phyloP scores from a whole-genome alignment of 768 basidiomycete genomes.

The Lactarius sp. region DNA sequence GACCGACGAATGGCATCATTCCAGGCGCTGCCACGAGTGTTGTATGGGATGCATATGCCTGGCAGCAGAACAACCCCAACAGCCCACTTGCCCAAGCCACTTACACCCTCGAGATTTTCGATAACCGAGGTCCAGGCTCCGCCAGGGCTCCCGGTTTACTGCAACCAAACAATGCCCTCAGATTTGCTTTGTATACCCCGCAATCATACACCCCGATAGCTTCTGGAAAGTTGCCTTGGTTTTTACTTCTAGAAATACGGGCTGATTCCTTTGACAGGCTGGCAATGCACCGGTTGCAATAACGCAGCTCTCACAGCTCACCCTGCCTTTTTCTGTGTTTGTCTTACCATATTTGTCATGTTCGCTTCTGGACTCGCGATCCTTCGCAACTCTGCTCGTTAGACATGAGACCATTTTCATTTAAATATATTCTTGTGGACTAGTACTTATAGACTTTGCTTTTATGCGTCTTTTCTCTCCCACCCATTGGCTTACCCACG shows the following conservation, averaged over 20 bases:
- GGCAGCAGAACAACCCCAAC: constrained; percentile 56
- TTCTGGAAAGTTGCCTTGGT: constrained; percentile 38
- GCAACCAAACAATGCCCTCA: constrained; percentile 58
- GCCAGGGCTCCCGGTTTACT: constrained; percentile 58
- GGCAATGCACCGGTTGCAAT: constrained; percentile 50
- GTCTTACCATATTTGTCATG: constrained; percentile 56
- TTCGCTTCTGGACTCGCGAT: constrained; percentile 62
- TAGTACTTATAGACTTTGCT: constrained; percentile 15
- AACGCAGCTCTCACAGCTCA: constrained; percentile 41
- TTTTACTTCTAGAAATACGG: background rate
- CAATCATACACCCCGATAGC: constrained; percentile 61
- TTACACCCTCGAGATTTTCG: constrained; percentile 78
- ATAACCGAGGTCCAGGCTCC: constrained; percentile 68
- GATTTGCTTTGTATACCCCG: constrained; percentile 84
- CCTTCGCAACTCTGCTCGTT: constrained; percentile 38
- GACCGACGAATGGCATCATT: constrained; percentile 67
- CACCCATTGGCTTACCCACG: constrained; percentile 2
- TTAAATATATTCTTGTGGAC: background rate
- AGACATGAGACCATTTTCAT: constrained; percentile 7
- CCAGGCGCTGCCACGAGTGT: constrained; percentile 65
- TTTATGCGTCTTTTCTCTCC: background rate
- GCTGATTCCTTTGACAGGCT: constrained; percentile 38
- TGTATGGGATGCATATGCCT: constrained; percentile 77
- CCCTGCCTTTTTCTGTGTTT: constrained; percentile 50
- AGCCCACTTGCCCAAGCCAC: constrained; percentile 69